Conservation (phyloP, 306 rosid genomes). For the Medicago lupulina region DNA sequence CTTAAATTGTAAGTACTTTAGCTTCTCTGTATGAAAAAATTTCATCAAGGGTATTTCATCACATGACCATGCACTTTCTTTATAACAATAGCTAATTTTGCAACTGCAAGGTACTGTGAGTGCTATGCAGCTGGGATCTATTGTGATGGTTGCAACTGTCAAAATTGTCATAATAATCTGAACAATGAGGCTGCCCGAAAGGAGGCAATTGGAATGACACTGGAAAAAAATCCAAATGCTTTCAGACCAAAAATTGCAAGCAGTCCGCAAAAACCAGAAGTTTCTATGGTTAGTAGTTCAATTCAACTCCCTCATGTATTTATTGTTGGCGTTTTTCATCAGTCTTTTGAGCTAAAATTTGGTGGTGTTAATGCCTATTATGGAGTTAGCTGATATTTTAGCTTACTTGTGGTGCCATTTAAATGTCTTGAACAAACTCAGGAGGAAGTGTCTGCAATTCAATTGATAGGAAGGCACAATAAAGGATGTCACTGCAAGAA, state of each 20-base stretch:
- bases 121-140: constrained; percentile 82
- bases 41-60: constrained; percentile 32
- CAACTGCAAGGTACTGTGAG: constrained; percentile 79
- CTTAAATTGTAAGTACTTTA: constrained; percentile 81
- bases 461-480: constrained; percentile 75
- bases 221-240: constrained; percentile 85
- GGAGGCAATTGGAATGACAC: constrained; percentile 66
- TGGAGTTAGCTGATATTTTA: constrained; percentile 32
- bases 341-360: constrained; percentile 35
- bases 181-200: constrained; percentile 72
- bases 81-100: constrained; percentile 29
- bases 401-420: constrained; percentile 35
- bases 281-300: constrained; percentile 56
- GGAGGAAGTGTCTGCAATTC: constrained; percentile 65
- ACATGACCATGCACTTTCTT: background rate
- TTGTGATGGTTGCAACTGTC: constrained; percentile 79
- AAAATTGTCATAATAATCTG: constrained; percentile 74
- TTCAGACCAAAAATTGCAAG: constrained; percentile 79
- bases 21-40: constrained; percentile 7
- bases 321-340: background rate
- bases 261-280: constrained; percentile 64
- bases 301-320: constrained; percentile 34
- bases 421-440: constrained; percentile 48
- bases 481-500: constrained; percentile 90
- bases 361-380: constrained; percentile 18